Conservation (phyloP, 1,284 basidiomycete genomes). For the Puccinia novopanici region DNA sequence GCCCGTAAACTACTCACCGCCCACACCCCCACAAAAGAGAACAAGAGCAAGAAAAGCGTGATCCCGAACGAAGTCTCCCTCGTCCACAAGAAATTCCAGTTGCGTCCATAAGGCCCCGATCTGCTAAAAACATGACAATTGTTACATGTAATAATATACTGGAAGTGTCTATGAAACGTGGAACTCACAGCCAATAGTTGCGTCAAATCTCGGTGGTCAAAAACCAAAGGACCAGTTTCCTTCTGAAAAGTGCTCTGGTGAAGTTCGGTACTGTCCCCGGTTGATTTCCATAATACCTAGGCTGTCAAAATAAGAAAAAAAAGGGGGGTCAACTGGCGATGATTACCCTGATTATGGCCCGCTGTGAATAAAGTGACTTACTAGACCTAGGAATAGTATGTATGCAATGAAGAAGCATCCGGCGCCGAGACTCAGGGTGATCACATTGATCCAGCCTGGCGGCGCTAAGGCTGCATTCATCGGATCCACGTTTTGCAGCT, state of each 20-base stretch:
- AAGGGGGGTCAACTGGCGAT: no score
- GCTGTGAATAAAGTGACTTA: constrained; percentile 65
- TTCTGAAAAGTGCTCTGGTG: constrained; percentile 77
- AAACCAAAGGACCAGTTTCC: constrained; percentile 84
- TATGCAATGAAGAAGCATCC: constrained; percentile 76
- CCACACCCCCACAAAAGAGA: constrained; percentile 86
- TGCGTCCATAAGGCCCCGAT: constrained; percentile 68
- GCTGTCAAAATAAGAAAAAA: not conserved
- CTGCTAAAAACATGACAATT: not conserved
- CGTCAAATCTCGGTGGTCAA: constrained; percentile 81
- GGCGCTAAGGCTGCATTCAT: constrained; percentile 65
- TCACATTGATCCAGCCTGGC: constrained; percentile 65
- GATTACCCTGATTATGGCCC: no score
- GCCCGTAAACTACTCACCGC: constrained; percentile 60
- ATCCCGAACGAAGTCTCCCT: constrained; percentile 75
- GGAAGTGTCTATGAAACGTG: no score
- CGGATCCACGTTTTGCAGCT: constrained; percentile 66
- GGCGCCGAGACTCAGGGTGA: constrained; percentile 78
- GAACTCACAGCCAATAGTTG: constrained; percentile 90
- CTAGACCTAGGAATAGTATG: constrained; percentile 78
- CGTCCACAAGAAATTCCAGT: constrained; percentile 88
- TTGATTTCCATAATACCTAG: constrained; percentile 80
- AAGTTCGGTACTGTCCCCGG: constrained; percentile 91
- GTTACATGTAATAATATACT: no score
- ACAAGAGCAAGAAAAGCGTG: constrained; percentile 73